Evolutionary conservation across 192 early-diverging fungal genomes (phyloP), one percentile per base, ranked within the genome.

Genomic region (Coemansia reversa): DNA sequence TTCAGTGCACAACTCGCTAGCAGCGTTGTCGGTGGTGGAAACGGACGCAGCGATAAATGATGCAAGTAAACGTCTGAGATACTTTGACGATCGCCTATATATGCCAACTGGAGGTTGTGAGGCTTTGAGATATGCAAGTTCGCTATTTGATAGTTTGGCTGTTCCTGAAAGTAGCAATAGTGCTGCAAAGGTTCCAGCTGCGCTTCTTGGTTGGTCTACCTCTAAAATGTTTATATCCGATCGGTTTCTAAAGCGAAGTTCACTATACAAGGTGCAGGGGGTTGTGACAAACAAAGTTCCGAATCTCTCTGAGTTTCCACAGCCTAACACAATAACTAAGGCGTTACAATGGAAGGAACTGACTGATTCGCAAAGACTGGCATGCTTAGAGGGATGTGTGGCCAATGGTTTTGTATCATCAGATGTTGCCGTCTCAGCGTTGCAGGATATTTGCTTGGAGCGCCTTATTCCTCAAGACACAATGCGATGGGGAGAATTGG

Each of bases 1-100:
- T 20, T n/a, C 16, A 14, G 14, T 49, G 14, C 18, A 27, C n/a
- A 27, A 14, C 0, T 28, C 27, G 50, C 49, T 62, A 22, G 48
- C 47, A 14, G 23, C 29, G 7, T 27, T 62, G 50, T 50, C 60
- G 30, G n/a, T 50, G 12, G 16, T 16, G 4, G 27, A 20, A 11
- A 50, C 49, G 7, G 33, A 47, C 30, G 29, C 9, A 14, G 39
- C 3, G 39, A 45, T 45, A 0, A 33, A 12, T 19, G 28, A 51
- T 27, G 49, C 60, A 22, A 32, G 27, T 51, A 24, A 23, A 5
- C 23, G 60, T 20, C 29, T 62, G 19, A 16, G 60, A 7, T 12
- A 12, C 18, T 62, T 62, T 51, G 60, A 62, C 50, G n/a, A 33
- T 11, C 20, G 29, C 18, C 14, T 51, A 18, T 50, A 23, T 51